These are phyloP conservation scores for Pseudocercospora pini-densiflorae DNA, from an alignment of 2,329 filamentous ascomycete species.

Conservation along the genomic window DNA sequence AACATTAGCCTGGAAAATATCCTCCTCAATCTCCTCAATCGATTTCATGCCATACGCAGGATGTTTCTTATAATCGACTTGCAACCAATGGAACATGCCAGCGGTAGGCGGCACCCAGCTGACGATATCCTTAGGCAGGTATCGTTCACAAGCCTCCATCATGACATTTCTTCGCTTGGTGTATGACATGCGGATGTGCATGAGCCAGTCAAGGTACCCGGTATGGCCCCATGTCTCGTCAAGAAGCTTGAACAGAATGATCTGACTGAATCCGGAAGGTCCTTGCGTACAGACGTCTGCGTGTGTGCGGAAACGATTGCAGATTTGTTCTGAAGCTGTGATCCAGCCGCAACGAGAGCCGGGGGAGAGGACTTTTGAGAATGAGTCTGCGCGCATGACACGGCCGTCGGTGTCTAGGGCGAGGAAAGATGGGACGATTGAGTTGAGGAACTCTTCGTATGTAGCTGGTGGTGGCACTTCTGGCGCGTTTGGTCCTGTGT, in stretches of 20 bases:
- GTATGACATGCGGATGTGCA: slow-evolving; percentile 80
- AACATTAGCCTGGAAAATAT: slow-evolving; percentile 80
- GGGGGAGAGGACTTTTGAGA: slow-evolving; percentile 89
- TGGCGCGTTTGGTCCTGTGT: slow-evolving; percentile 60
- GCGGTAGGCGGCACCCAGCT: slow-evolving; percentile 80
- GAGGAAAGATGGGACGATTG: slow-evolving; percentile 79
- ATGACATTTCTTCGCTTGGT: slow-evolving; percentile 78
- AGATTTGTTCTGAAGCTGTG: slow-evolving; percentile 81
- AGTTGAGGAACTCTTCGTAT: slow-evolving; percentile 73
- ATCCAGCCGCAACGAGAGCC: slow-evolving; percentile 92
- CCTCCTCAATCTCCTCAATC: slow-evolving; percentile 74
- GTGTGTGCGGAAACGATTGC: slow-evolving; percentile 81
- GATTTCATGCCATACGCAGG: slow-evolving; percentile 59
- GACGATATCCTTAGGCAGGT: slow-evolving; percentile 74
- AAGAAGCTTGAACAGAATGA: slow-evolving; percentile 83
- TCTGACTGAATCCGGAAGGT: slow-evolving; percentile 81
- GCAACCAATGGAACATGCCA: slow-evolving; percentile 94
- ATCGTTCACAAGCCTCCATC: slow-evolving; percentile 76
- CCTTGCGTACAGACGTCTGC: slow-evolving; percentile 85
- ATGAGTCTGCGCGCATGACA: slow-evolving; percentile 88
- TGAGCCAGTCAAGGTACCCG: slow-evolving; percentile 88
- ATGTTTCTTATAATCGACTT: slow-evolving; percentile 69
- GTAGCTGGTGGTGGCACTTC: slow-evolving; percentile 61
- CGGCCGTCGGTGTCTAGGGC: slow-evolving; percentile 82
- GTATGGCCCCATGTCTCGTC: slow-evolving; percentile 94